Evolutionary conservation across 1,284 basidiomycete genomes (phyloP), one percentile per base, ranked within the genome.

Genomic region (Xanthoconium separans): DNA sequence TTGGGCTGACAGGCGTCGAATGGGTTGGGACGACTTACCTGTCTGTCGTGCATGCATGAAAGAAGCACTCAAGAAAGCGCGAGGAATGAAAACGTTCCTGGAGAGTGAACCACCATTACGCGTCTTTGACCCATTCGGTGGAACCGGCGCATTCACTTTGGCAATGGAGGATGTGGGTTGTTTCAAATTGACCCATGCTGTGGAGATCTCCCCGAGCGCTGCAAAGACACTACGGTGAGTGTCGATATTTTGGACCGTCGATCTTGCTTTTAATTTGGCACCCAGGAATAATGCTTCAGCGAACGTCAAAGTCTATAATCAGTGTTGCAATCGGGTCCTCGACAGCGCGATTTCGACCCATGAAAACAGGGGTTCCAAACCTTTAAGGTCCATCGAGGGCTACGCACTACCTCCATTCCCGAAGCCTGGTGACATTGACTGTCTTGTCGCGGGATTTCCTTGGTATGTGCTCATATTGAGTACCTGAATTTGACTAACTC

Each of bases 171-270:
- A 79, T 33, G 73, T 75, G 43, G 73, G 78, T 0, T 78, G 76
- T 45, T 59, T 89, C 49, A 75, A 80, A 56, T 65, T 87, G 3
- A 83, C 80, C 0, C 82, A 88, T 72, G 78, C 84, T 0, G 69
- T 89, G 36, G 88, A 91, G 59, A 83, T 88, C 29, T 74, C 78
- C 34, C 85, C 87, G 0, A 88, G 85, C 61, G 85, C 89, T n/a
- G 83, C 84, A 0, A 68, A 71, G 53, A 88, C 88, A 1, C 68
- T 85, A 18, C 71, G 69, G 87, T 87, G 60, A 50, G 79, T 68
- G 12, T 42, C 29, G 18, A 44, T 54, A 13, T 50, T 50, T 39
- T 42, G 18, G 42, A 16, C 50, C n/a, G 30, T 40, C 31, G 42
- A 18, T 15, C 10, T 20, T 44, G 16, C 41, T 50, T 53, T 40